A percentile compares a stretch with the other conserved stretches of the same genome.
Conservation (phyloP, 345 rosid species). For the Lepidium aucheri region DNA sequence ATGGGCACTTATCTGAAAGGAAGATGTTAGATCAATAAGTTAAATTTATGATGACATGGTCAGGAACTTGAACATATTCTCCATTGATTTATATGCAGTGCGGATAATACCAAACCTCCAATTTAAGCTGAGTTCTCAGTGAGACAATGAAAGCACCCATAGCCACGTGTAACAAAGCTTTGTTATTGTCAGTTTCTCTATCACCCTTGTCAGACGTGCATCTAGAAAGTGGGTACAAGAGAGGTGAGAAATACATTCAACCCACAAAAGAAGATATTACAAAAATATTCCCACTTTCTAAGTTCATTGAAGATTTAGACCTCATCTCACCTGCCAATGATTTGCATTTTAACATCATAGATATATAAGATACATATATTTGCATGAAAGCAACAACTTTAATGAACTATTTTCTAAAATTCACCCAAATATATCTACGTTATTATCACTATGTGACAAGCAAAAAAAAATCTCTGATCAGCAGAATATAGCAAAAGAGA, state of each 20-base stretch:
- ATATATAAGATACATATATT: background rate
- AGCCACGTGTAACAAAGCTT: conserved; percentile 38
- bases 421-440: background rate
- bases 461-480: background rate
- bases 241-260: conserved; percentile 11
- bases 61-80: conserved; percentile 13
- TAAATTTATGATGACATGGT: conserved; percentile 3
- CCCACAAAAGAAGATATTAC: conserved; percentile 1
- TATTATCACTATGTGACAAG: background rate
- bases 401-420: background rate
- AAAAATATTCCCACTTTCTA: background rate
- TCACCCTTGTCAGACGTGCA: conserved; percentile 35
- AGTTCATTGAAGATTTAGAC: background rate
- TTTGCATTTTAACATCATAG: background rate
- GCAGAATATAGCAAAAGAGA: conserved; percentile 6
- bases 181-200: conserved; percentile 41
- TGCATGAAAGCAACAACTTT: background rate
- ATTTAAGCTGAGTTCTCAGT: conserved; percentile 37
- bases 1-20: conserved; percentile 46
- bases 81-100: conserved; percentile 1
- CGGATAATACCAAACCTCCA: conserved; percentile 40
- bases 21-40: conserved; percentile 21
- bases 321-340: background rate
- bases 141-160: conserved; percentile 76
- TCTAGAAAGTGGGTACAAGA: conserved; percentile 27